A percentile compares a stretch with the other conserved stretches of the same genome.
phyloP scores from a whole-genome alignment of 2,329 filamentous ascomycete species.

The Colletotrichum sansevieriae region DNA sequence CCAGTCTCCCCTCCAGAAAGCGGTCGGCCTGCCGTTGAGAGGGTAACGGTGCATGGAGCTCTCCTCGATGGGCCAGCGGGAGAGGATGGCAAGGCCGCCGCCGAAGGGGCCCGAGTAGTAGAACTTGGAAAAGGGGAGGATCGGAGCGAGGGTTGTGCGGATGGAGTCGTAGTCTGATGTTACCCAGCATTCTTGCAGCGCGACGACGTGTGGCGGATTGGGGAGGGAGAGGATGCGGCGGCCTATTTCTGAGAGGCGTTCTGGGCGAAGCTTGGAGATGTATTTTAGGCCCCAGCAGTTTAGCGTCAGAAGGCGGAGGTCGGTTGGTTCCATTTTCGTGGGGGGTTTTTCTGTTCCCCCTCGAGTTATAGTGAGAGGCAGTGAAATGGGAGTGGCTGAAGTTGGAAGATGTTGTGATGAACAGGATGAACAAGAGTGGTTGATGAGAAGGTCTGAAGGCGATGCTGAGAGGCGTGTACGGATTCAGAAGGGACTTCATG shows the following conservation, averaged over 20 bases:
- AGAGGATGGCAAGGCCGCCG: constrained; percentile 88
- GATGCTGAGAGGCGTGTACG: neutral
- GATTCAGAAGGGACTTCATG: neutral
- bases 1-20: constrained; percentile 96
- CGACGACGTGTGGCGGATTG: constrained; percentile 85
- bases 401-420: neutral
- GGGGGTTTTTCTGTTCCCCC: constrained; percentile 18
- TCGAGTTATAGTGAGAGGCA: neutral
- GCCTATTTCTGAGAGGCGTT: constrained; percentile 87
- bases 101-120: constrained; percentile 92
- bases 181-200: constrained; percentile 96
- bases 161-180: constrained; percentile 86
- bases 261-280: constrained; percentile 81
- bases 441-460: neutral
- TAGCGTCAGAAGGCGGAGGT: constrained; percentile 85
- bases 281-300: constrained; percentile 98
- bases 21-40: constrained; percentile 93
- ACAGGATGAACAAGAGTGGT: neutral
- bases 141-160: constrained; percentile 76
- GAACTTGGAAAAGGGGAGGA: constrained; percentile 92
- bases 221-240: constrained; percentile 77
- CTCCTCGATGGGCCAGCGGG: constrained; percentile 92
- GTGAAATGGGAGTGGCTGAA: neutral
- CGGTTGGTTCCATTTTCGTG: constrained; percentile 57
- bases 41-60: constrained; percentile 88